Base-by-base conservation (phyloP, 2,329 filamentous ascomycete genomes). In the Clarireedia monteithiana region DNA sequence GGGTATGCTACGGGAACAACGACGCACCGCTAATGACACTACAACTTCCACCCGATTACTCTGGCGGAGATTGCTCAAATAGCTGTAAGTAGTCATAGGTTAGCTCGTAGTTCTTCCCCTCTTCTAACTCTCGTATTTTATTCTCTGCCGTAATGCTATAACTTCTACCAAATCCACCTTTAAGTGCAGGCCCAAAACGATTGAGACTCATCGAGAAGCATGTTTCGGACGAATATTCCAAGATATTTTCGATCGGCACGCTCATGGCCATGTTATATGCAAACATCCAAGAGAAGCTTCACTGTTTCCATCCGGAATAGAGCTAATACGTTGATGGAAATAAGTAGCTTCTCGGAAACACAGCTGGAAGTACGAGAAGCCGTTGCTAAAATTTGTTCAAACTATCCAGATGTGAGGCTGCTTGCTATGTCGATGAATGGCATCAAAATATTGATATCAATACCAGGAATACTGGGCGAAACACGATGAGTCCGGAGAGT, bases 281-380 rank as follows among this genome's bases (percentile, higher is more conserved):
- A 23, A 36, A 7, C 24, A 6, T 9, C 14, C 7, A 55, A 40
- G 10, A 59, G 60, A 50, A 24, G 30, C 1, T 67, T 68, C 42
- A 64, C 66, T 26, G 38, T 50, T 36, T 64, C 63, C 7, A 48
- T 27, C 40, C 46, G 59, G 6, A 52, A 55, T 6, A 27, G 49
- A 56, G 52, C 58, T 52, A 67, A 67, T 61, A 67, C 63, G 10
- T 61, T 91, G 53, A 91, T 91, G 87, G 84, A 89, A 61, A 83
- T 79, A 38, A 81, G 80, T 1, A 82, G 84, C 26, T 91, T 92
- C 71, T 85, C 82, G 0, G 82, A 88, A 46, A 84, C 83, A 49
- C 87, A 92, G 64, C 66, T 91, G 47, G 82, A 79, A 52, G 88
- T 92, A 4, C 79, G 86, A 38, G 84, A 90, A 58, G 83, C 86